Percentiles rank a stretch among this genome's conserved stretches.
These are phyloP conservation scores for Trametes versicolor DNA, from an alignment of 1,284 basidiomycete genomes.

Conservation along the genomic window DNA sequence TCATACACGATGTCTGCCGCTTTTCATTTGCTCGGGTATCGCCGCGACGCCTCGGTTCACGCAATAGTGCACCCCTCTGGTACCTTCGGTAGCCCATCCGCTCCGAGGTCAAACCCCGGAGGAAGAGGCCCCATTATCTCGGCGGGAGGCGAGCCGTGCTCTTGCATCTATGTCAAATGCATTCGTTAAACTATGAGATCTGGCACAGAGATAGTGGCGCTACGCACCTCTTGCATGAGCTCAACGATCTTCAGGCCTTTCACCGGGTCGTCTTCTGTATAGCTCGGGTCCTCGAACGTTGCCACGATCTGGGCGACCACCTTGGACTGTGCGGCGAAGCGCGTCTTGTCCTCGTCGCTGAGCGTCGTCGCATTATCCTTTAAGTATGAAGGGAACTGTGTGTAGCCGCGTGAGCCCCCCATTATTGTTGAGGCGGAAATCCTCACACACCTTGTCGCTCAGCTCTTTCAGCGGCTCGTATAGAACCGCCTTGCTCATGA, in stretches of 20 bases:
- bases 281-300: constrained; percentile 77
- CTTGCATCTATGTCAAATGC: constrained; percentile 72
- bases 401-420: not conserved
- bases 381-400: constrained; percentile 88
- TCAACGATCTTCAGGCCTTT: constrained; percentile 65
- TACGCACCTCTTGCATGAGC: constrained; percentile 80
- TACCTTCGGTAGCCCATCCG: constrained; percentile 65
- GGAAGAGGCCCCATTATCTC: constrained; percentile 95
- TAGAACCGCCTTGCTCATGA: constrained; percentile 94
- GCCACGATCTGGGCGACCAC: constrained; percentile 77
- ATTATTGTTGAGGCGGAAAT: not conserved
- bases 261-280: constrained; percentile 69
- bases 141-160: constrained; percentile 85
- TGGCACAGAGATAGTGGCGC: not conserved
- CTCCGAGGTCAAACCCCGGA: constrained; percentile 70
- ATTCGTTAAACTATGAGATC: not conserved
- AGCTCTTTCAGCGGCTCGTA: constrained; percentile 95
- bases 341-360: constrained; percentile 68
- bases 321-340: constrained; percentile 75
- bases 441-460: constrained; percentile 72
- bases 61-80: constrained; percentile 62
- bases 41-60: constrained; percentile 20
- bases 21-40: constrained; percentile 1
- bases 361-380: constrained; percentile 58
- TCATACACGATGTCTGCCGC: constrained; percentile 4